Conservation (phyloP, 2,329 filamentous ascomycete species). For the Trichophyton equinum region DNA sequence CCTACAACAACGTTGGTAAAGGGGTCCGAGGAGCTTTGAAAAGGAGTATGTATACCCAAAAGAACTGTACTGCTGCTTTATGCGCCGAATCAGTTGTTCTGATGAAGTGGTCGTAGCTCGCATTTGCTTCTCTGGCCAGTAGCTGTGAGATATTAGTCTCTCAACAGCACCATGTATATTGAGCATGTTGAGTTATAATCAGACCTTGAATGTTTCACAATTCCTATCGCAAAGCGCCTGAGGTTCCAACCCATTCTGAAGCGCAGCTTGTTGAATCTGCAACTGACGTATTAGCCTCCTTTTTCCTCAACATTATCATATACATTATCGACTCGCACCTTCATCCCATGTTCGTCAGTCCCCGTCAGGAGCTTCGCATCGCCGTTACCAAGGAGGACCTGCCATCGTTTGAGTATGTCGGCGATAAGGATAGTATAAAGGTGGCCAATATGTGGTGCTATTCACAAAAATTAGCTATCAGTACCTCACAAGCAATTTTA, state of each 20-base stretch:
- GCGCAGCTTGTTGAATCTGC: constrained; percentile 70
- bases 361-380: constrained; percentile 70
- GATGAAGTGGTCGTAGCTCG: constrained; percentile 77
- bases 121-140: constrained; percentile 55
- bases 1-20: constrained; percentile 23
- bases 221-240: constrained; percentile 83
- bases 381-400: constrained; percentile 55
- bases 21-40: neutral
- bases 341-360: constrained; percentile 95
- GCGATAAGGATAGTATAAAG: constrained; percentile 84
- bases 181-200: neutral
- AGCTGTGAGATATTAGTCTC: constrained; percentile 29
- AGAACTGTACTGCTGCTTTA: constrained; percentile 70
- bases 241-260: constrained; percentile 55
- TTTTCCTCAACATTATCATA: neutral
- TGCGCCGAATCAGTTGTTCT: constrained; percentile 80
- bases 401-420: constrained; percentile 88
- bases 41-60: constrained; percentile 49
- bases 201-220: constrained; percentile 61
- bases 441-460: constrained; percentile 88
- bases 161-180: neutral
- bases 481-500: neutral
- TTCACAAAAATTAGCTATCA: neutral
- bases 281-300: neutral
- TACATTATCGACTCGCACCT: constrained; percentile 36